Evolutionary conservation across 1,139 yeast genomes (phyloP).

Genomic region (Kodamaea arcana): DNA sequence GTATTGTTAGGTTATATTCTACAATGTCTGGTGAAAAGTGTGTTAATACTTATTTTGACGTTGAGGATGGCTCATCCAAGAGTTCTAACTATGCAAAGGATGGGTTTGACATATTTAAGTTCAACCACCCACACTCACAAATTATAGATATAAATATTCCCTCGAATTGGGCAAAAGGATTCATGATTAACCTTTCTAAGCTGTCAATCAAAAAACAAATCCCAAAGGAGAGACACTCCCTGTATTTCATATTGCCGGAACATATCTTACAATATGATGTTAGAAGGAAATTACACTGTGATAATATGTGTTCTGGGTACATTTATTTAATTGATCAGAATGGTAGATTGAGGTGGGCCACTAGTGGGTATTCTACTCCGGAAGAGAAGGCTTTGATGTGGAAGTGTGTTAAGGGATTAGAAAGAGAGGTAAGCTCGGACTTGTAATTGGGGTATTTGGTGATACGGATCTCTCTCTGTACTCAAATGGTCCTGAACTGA

Average conservation of each 20-base stretch:
- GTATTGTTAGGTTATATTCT: slow-evolving; percentile 61
- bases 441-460: too few species aligned
- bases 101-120: slow-evolving; percentile 26
- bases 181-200: slow-evolving; percentile 53
- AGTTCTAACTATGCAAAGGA: slow-evolving; percentile 34
- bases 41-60: slow-evolving; percentile 55
- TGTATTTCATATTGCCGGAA: slow-evolving; percentile 62
- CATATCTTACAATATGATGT: slow-evolving; percentile 55
- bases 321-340: slow-evolving; percentile 70
- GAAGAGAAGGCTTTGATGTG: slow-evolving; percentile 62
- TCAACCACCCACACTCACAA: slow-evolving; percentile 52
- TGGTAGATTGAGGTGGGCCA: slow-evolving; percentile 86
- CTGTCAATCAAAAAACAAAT: slow-evolving; percentile 38
- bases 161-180: slow-evolving; percentile 65
- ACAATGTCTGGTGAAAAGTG: slow-evolving; percentile 72
- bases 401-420: slow-evolving; percentile 59
- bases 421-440: too few species aligned
- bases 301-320: slow-evolving; percentile 81
- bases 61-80: too few species aligned
- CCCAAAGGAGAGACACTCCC: slow-evolving; percentile 50
- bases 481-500: too few species aligned
- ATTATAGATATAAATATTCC: slow-evolving; percentile 73
- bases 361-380: slow-evolving; percentile 72
- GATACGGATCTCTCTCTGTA: too few species aligned
- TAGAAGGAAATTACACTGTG: slow-evolving; percentile 59